A percentile compares a stretch with the other conserved stretches of the same genome.
phyloP scores from a whole-genome alignment of 306 rosid genomes.

The Datisca glomerata region DNA sequence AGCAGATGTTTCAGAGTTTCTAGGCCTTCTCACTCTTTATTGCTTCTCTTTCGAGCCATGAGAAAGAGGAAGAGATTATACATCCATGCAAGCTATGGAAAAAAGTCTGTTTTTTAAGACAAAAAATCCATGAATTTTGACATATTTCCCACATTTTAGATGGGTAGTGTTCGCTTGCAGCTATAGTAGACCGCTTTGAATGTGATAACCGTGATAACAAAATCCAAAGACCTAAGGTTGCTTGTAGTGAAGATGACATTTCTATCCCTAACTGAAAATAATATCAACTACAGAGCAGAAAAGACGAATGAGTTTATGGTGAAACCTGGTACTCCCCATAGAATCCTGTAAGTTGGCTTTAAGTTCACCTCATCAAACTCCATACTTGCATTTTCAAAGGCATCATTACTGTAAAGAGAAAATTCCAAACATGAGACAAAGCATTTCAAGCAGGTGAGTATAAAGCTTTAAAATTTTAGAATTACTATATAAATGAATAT shows the following conservation, averaged over 20 bases:
- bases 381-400: slow-evolving; percentile 91
- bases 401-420: slow-evolving; percentile 55
- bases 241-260: not conserved
- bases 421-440: slow-evolving; percentile 15
- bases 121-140: too few species aligned
- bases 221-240: not conserved
- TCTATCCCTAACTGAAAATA: not conserved
- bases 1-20: too few species aligned
- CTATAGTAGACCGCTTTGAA: too few species aligned
- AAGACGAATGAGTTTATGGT: not conserved
- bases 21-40: too few species aligned
- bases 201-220: not conserved
- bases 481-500: too few species aligned
- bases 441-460: slow-evolving; percentile 9
- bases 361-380: slow-evolving; percentile 91
- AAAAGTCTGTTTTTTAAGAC: too few species aligned
- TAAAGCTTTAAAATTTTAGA: too few species aligned
- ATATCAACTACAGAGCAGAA: not conserved
- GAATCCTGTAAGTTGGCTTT: slow-evolving; percentile 88
- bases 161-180: too few species aligned
- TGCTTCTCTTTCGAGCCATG: too few species aligned
- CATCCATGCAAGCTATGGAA: too few species aligned
- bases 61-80: too few species aligned
- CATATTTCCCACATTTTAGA: too few species aligned
- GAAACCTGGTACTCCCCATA: slow-evolving; percentile 95